phyloP scores from a whole-genome alignment of 1,284 basidiomycete species.

The Ceratobasidium sp. region DNA sequence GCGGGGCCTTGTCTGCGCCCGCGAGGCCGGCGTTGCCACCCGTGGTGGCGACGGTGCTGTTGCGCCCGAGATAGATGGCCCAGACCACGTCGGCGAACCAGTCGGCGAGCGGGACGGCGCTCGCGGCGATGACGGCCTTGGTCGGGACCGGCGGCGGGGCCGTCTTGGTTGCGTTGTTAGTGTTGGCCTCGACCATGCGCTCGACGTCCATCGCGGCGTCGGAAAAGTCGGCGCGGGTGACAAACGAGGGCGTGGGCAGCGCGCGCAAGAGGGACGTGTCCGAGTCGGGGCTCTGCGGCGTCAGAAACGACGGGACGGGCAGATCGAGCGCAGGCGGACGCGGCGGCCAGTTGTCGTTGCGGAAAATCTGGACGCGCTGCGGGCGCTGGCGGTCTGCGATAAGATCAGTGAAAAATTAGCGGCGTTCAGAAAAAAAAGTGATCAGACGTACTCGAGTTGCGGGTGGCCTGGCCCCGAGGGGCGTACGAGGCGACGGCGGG shows the following conservation, averaged over 20 bases:
- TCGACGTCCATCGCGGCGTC: constrained; percentile 20
- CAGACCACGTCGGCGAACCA: constrained; percentile 48
- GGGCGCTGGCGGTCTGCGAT: constrained; percentile 37
- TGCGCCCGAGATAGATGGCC: constrained; percentile 41
- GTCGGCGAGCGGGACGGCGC: constrained; percentile 48
- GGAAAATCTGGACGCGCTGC: constrained; percentile 31
- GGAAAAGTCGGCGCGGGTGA: constrained; percentile 10
- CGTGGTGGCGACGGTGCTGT: constrained; percentile 7
- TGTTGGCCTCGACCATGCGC: constrained; percentile 10
- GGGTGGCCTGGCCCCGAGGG: constrained; percentile 26
- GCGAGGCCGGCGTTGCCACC: constrained; percentile 29
- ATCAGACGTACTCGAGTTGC: neutral
- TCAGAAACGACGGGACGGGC: constrained; percentile 31
- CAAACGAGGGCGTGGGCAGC: constrained; percentile 34
- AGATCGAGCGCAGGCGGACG: constrained; percentile 27
- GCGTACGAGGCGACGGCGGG: constrained; percentile 21
- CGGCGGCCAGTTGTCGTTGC: constrained; percentile 44
- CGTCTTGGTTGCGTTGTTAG: neutral
- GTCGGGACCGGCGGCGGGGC: constrained; percentile 36
- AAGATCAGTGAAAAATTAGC: constrained; percentile 20
- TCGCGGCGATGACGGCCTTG: constrained; percentile 46
- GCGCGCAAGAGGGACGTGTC: constrained; percentile 16
- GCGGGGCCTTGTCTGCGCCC: constrained; percentile 42
- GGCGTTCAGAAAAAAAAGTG: neutral
- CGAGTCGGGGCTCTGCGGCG: constrained; percentile 11